A percentile compares a stretch with the other conserved stretches of the same genome.
These are phyloP conservation scores for Geranium rotundifolium DNA, from an alignment of 345 rosid genomes.

Conservation along the genomic window DNA sequence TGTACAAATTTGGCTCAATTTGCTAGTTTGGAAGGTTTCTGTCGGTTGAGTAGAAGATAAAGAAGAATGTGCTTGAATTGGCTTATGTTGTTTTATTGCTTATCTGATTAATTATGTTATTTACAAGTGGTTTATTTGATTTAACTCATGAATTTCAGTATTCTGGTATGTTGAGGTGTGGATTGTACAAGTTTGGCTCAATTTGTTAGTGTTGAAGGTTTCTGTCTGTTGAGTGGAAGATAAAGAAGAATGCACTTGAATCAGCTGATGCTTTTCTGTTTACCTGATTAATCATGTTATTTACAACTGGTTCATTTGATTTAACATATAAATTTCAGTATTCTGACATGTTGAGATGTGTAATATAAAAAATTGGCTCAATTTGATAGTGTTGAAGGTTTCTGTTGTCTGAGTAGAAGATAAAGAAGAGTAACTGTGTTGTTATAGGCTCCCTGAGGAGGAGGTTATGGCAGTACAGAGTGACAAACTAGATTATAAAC, in stretches of 20 bases:
- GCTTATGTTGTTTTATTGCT: not conserved
- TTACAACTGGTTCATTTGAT: not conserved
- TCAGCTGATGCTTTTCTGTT: not conserved
- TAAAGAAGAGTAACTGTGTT: not conserved
- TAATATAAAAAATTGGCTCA: not conserved
- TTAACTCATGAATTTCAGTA: not conserved
- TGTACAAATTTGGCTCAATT: not conserved
- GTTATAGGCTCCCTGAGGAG: too few relatives aligned
- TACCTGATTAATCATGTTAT: conserved; percentile 6
- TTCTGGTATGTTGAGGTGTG: not conserved
- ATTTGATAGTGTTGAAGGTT: not conserved
- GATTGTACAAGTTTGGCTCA: not conserved
- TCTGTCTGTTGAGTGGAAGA: not conserved
- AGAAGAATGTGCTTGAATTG: not conserved
- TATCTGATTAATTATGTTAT: conserved; percentile 6
- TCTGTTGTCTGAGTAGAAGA: not conserved
- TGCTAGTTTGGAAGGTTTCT: not conserved
- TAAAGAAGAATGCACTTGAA: conserved; percentile 1
- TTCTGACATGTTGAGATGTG: not conserved
- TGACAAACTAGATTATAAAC: not conserved
- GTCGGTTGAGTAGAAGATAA: not conserved
- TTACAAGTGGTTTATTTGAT: not conserved
- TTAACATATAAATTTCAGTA: not conserved
- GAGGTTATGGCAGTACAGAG: not conserved
- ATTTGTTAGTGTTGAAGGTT: not conserved